A percentile compares a stretch with the other conserved stretches of the same genome.
Evolutionary conservation across 2,329 filamentous ascomycete species (phyloP).

Genomic region (Cladosporium austrohemisphaericum): DNA sequence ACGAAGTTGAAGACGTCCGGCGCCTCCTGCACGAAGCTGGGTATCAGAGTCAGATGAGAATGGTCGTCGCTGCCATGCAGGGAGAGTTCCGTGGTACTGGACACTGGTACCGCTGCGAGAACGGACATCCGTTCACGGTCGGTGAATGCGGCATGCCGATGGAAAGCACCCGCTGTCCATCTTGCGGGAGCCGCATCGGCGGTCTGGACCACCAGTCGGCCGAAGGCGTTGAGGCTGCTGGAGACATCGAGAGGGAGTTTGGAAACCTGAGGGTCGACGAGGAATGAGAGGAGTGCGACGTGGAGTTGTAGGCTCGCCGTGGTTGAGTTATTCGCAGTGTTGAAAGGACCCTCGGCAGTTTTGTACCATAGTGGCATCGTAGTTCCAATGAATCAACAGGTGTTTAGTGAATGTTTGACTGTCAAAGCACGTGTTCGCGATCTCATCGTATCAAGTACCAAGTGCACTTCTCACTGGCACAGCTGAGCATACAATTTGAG

Average conservation of each 20-base stretch:
- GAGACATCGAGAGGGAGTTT: conserved; percentile 45
- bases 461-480: too few species aligned
- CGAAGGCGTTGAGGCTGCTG: conserved; percentile 50
- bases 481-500: too few species aligned
- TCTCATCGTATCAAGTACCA: too few species aligned
- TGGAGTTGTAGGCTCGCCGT: too few species aligned
- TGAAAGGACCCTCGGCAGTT: too few species aligned
- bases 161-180: conserved; percentile 57
- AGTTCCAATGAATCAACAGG: too few species aligned
- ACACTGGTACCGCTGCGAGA: conserved; percentile 59
- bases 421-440: too few species aligned
- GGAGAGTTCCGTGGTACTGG: conserved; percentile 45
- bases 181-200: conserved; percentile 58
- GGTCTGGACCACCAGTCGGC: conserved; percentile 50
- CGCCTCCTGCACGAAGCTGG: conserved; percentile 45
- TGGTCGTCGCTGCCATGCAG: conserved; percentile 49
- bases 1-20: conserved; percentile 45
- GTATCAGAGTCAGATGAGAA: conserved; percentile 51
- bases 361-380: too few species aligned
- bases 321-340: too few species aligned
- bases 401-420: too few species aligned
- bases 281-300: not conserved
- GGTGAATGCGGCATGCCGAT: conserved; percentile 54
- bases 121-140: conserved; percentile 49
- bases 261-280: conserved; percentile 10